Base-by-base conservation (phyloP, 225 moss, liverwort and hornwort species). In the Anthoceros angustus region DNA sequence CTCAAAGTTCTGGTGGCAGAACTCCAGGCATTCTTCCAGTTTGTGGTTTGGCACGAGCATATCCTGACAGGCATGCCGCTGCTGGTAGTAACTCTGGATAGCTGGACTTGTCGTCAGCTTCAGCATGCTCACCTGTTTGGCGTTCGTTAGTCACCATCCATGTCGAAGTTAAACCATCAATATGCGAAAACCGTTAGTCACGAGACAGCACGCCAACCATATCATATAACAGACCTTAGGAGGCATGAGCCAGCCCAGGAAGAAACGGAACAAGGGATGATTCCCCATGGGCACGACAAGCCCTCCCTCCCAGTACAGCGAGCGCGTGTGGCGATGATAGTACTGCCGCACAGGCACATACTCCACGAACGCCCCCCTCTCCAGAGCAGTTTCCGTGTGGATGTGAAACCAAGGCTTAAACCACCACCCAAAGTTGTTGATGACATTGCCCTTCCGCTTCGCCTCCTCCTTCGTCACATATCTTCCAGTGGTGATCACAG, bases 221-320 rank as follows among this genome's bases (percentile, higher is more conserved):
- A 55, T 7, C 55, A 15, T 32, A 32, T 32, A 1, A 32, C 32
- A 32, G 2, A 32, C 80, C 72, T 85, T 85, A 6, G 85, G 85
- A 18, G 85, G 85, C 85, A 85, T 85, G 49, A 85, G 64, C 85
- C 85, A 85, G 61, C 85, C 85, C 26, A 85, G 79, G 26, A 82
- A 74, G 32, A 67, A 72, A 25, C 85, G 79, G 70, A 85, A 85
- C 25, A 85, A 74, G 4, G 79, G 82, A 42, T 85, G 75, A 68
- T 82, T 80, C 3, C 85, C 85, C 79, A 85, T 79, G 43, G 85
- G 85, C 12, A 85, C 85, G 43, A 85, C 76, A 32, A 85, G 82
- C 23, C 82, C 82, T 0, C 85, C 85, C 64, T 85, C 85, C 85
- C 85, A 85, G 71, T 85, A 85, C 21, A 85, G 75, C 15, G 85